These are phyloP conservation scores for Ustilago shanxiensis DNA, from an alignment of 1,284 basidiomycete species.

Conservation along the genomic window DNA sequence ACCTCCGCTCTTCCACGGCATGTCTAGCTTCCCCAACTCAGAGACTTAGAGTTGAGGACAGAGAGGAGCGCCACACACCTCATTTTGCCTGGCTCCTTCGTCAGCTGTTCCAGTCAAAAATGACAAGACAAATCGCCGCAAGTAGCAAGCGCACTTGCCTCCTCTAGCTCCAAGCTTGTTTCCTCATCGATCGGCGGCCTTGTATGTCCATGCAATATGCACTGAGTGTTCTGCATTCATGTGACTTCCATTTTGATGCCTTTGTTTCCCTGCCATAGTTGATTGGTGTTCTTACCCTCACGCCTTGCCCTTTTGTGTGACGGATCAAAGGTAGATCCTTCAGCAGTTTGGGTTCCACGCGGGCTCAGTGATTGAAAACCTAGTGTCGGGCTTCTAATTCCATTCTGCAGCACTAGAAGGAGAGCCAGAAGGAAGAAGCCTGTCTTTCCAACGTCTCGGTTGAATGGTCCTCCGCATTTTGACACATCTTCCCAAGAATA, in stretches of 20 bases:
- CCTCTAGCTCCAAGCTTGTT: not conserved
- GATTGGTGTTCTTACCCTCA: not conserved
- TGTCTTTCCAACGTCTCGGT: conserved; percentile 16
- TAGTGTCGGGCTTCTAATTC: not conserved
- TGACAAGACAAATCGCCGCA: conserved; percentile 2
- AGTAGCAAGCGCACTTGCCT: not conserved
- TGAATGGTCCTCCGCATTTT: conserved; percentile 10
- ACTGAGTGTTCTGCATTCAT: conserved; percentile 1
- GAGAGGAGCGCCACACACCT: conserved; percentile 10
- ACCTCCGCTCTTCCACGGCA: not conserved
- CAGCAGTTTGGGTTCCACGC: not conserved
- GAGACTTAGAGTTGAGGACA: not conserved
- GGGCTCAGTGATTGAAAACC: not conserved
- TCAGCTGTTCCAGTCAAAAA: not conserved
- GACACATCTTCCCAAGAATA: not conserved
- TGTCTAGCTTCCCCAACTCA: not conserved
- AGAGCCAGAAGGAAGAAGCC: too few relatives aligned
- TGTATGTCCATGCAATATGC: conserved; percentile 3
- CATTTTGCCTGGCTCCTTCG: not conserved
- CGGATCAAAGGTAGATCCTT: too few relatives aligned
- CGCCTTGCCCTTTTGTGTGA: conserved; percentile 1
- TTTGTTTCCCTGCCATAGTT: not conserved
- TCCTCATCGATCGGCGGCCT: conserved; percentile 1
- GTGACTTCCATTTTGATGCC: not conserved
- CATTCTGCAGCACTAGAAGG: not conserved